Conservation (phyloP, 2,329 filamentous ascomycete species). For the Colletotrichum sp. region DNA sequence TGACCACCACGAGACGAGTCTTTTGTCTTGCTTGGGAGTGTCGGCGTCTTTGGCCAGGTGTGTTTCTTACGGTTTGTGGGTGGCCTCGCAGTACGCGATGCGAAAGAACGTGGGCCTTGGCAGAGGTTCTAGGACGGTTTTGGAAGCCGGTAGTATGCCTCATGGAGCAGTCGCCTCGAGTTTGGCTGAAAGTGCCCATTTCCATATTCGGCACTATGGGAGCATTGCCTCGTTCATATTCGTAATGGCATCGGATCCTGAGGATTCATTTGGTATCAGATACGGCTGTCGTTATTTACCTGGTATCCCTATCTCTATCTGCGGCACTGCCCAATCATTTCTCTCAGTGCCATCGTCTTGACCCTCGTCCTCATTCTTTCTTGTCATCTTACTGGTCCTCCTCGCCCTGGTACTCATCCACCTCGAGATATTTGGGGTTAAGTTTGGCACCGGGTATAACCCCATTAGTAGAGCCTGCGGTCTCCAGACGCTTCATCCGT, state of each 20-base stretch:
- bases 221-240: not conserved
- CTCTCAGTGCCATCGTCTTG: not conserved
- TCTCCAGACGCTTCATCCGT: not conserved
- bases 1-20: not conserved
- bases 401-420: not conserved
- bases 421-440: not conserved
- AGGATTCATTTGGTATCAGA: not conserved
- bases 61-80: not conserved
- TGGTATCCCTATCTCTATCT: not conserved
- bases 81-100: not conserved
- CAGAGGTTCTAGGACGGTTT: not conserved
- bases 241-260: not conserved
- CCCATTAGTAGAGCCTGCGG: not conserved
- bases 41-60: not conserved
- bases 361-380: not conserved
- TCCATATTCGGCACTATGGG: not conserved
- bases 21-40: not conserved
- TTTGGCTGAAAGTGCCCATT: not conserved
- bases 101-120: not conserved
- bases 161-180: not conserved
- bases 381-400: not conserved
- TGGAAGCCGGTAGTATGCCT: not conserved
- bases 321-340: not conserved
- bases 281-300: not conserved
- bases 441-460: not conserved